Percentiles rank a stretch among this genome's conserved stretches.
Evolutionary conservation across 2,329 filamentous ascomycete species (phyloP).

Genomic region (Exophiala lecanii-corni): DNA sequence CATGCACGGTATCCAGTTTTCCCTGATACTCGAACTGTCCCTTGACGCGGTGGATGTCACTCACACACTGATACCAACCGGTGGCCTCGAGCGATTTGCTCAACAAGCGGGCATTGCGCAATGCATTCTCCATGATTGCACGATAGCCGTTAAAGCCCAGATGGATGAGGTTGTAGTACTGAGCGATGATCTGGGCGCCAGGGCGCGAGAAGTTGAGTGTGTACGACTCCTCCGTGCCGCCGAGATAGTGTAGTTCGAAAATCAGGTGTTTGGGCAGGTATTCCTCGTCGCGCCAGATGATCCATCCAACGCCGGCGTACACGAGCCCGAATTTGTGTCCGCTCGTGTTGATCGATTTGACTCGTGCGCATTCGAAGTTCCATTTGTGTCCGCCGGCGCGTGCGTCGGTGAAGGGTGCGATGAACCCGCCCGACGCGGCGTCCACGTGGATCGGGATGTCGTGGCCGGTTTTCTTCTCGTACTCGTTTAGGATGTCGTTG

Average conservation of each 20-base stretch:
- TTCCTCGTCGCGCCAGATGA: conserved; percentile 62
- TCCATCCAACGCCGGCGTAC: conserved; percentile 66
- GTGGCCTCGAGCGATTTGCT: conserved; percentile 61
- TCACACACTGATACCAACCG: conserved; percentile 62
- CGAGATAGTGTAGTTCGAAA: conserved; percentile 65
- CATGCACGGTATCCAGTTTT: conserved; percentile 39
- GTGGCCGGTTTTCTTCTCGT: conserved; percentile 55
- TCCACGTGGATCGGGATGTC: conserved; percentile 60
- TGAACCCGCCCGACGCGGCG: conserved; percentile 39
- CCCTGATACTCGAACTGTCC: conserved; percentile 41
- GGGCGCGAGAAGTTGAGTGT: conserved; percentile 70
- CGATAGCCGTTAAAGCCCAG: conserved; percentile 63
- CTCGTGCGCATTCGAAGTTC: conserved; percentile 36
- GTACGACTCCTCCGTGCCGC: conserved; percentile 37
- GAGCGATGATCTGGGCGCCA: conserved; percentile 64
- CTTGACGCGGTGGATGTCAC: conserved; percentile 60
- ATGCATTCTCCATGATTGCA: conserved; percentile 50
- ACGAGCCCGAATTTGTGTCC: conserved; percentile 52
- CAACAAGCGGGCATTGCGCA: conserved; percentile 60
- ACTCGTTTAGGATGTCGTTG: conserved; percentile 59
- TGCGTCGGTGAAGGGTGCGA: conserved; percentile 39
- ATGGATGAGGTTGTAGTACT: conserved; percentile 70
- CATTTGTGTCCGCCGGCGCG: conserved; percentile 50
- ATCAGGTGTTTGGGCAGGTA: conserved; percentile 64
- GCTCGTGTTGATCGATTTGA: conserved; percentile 56